phyloP scores from a whole-genome alignment of 768 basidiomycete species.

The Cystofilobasidium ferigula region DNA sequence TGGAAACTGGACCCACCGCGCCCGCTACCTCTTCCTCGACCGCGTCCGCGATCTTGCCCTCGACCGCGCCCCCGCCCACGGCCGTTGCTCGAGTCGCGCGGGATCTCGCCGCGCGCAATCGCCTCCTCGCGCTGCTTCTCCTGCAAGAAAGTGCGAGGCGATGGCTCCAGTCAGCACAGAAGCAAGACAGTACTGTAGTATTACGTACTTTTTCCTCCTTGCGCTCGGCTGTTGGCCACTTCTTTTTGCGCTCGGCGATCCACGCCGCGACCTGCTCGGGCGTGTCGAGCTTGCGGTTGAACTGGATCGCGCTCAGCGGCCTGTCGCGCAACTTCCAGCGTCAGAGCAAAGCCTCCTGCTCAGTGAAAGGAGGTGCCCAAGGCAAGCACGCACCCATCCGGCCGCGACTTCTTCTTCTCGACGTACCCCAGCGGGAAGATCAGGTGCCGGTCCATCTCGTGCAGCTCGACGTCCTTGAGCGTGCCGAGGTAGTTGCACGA shows the following conservation, averaged over 20 bases:
- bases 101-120: slow-evolving; percentile 58
- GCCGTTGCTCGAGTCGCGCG: slow-evolving; percentile 25
- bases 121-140: slow-evolving; percentile 68
- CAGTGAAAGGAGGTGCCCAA: neutral
- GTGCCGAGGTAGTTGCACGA: slow-evolving; percentile 58
- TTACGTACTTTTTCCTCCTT: slow-evolving; percentile 56
- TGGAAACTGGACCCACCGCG: slow-evolving; percentile 10
- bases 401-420: slow-evolving; percentile 38
- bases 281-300: slow-evolving; percentile 31
- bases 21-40: slow-evolving; percentile 28
- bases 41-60: slow-evolving; percentile 34
- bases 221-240: slow-evolving; percentile 62
- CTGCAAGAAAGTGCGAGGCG: slow-evolving; percentile 25
- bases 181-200: neutral
- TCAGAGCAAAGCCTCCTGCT: neutral
- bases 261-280: slow-evolving; percentile 64
- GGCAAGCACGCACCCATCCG: slow-evolving; percentile 31
- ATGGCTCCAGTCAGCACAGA: neutral
- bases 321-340: slow-evolving; percentile 10
- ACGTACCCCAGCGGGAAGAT: slow-evolving; percentile 68
- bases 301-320: slow-evolving; percentile 33
- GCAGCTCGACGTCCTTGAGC: slow-evolving; percentile 57
- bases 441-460: slow-evolving; percentile 84
- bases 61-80: slow-evolving; percentile 29
- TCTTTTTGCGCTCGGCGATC: slow-evolving; percentile 76